A percentile compares a stretch with the other conserved stretches of the same genome.
Evolutionary conservation across 164 flowering plant genomes (phyloP).

Genomic region (Vitis labrusca): DNA sequence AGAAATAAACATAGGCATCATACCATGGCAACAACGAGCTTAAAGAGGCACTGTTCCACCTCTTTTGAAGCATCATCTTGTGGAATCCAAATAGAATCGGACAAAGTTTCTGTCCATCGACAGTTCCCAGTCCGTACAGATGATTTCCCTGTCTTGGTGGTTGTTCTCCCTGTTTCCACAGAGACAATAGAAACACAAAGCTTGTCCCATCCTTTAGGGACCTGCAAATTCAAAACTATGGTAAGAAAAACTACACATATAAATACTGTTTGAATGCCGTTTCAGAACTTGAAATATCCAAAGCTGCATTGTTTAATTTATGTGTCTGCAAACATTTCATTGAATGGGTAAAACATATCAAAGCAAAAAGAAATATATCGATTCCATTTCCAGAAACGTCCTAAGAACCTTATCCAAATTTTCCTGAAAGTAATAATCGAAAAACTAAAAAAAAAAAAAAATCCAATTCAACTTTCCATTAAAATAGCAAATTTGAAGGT

Average conservation of each 20-base stretch:
- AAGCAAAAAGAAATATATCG: not conserved
- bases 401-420: not conserved
- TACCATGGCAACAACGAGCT: conserved; percentile 57
- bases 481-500: not conserved
- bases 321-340: not conserved
- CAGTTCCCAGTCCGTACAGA: conserved; percentile 51
- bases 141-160: conserved; percentile 49
- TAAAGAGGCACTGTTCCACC: conserved; percentile 34
- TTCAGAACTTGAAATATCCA: not conserved
- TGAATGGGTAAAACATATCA: not conserved
- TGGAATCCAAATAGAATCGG: conserved; percentile 55
- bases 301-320: not conserved
- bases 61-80: conserved; percentile 40
- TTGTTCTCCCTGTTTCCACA: conserved; percentile 51
- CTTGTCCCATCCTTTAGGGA: conserved; percentile 76
- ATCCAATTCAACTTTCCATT: not conserved
- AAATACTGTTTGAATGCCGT: not conserved
- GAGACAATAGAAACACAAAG: conserved; percentile 47
- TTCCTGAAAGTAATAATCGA: not conserved
- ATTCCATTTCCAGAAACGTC: not conserved
- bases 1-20: conserved; percentile 7
- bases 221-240: conserved; percentile 27
- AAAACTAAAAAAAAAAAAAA: not conserved
- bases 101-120: conserved; percentile 56
- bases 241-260: not conserved